Base-by-base conservation (phyloP, 2,329 filamentous ascomycete genomes). In the Penicillium sp. region DNA sequence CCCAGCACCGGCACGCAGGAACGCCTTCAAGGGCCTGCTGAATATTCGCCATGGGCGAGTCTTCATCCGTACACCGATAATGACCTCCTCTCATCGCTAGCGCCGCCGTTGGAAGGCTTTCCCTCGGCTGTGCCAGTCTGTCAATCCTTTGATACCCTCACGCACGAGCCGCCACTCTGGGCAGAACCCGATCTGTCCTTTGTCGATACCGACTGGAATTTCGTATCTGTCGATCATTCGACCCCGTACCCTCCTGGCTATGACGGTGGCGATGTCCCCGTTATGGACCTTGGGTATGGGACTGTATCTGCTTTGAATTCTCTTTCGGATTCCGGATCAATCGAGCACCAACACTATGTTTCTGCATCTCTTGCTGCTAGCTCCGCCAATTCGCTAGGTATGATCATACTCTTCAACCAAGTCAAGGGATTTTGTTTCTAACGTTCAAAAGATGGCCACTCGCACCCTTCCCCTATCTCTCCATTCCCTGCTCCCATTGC, bases 151-250 rank as follows among this genome's bases (percentile, higher is more conserved):
- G 60, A 66, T 59, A 56, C 57, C 48, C 54, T 63, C 54, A 21
- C 57, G 3, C 62, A 57, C 56, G 56, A 59, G 52, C 56, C 65
- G 54, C 58, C 65, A 57, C 61, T 62, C 47, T 67, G 65, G 65
- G 38, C 65, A 60, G 58, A 62, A 43, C 50, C 61, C 21, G 54
- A 62, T 58, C 43, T 66, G 60, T 64, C 61, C 41, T 58, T 66
- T 53, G 41, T 56, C 19, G 56, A 62, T 56, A 49, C 59, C 50
- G 65, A 67, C 61, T 67, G 65, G 65, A 64, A 67, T 54, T 52
- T 61, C 19, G 6, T 62, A 47, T 59, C 64, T 50, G 29, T 56
- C 38, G 19, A 61, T 33, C 40, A 54, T 42, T 19, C 46, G 6
- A 46, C 57, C 7, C 49, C 61, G 1, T 63, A 59, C 43, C 47